These are phyloP conservation scores for Parathielavia appendiculata DNA, from an alignment of 495 filamentous ascomycete genomes.

Conservation along the genomic window DNA sequence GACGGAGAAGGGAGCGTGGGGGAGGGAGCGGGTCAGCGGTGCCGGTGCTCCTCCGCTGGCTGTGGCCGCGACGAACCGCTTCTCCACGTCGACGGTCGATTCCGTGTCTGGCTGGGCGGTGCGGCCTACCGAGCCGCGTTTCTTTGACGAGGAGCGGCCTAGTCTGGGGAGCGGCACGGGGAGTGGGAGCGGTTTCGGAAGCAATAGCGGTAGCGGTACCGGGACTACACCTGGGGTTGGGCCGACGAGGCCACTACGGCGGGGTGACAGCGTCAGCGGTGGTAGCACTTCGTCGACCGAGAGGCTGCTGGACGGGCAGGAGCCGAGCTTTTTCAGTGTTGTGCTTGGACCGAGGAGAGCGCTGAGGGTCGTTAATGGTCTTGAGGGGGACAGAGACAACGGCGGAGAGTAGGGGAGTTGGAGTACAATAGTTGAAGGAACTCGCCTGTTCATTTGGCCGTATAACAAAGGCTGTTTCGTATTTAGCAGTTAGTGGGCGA, in stretches of 20 bases:
- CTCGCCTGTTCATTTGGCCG: too few relatives aligned
- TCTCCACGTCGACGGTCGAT: constrained; percentile 25
- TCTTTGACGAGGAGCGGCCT: constrained; percentile 28
- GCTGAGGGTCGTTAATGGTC: constrained; percentile 63
- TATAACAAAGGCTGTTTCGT: too few relatives aligned
- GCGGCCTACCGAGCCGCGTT: constrained; percentile 34
- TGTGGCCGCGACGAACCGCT: background rate
- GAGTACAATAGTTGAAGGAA: too few relatives aligned
- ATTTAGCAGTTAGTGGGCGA: too few relatives aligned
- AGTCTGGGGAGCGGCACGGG: constrained; percentile 11
- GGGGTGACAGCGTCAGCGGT: constrained; percentile 31
- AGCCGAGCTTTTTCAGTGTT: constrained; percentile 71
- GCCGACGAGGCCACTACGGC: background rate
- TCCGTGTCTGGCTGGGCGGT: constrained; percentile 29
- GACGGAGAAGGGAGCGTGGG: constrained; percentile 15
- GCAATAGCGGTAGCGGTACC: constrained; percentile 19
- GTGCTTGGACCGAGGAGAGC: constrained; percentile 66
- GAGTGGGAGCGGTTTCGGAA: constrained; percentile 19
- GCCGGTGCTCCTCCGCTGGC: background rate
- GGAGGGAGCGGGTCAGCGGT: background rate
- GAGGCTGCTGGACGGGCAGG: constrained; percentile 55
- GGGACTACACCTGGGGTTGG: constrained; percentile 19
- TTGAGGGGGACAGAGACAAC: constrained; percentile 29
- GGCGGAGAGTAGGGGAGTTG: background rate
- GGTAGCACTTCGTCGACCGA: constrained; percentile 42